These are phyloP conservation scores for Nosema muscidifuracis DNA, from an alignment of 371 early-diverging fungal species.

Conservation along the genomic window DNA sequence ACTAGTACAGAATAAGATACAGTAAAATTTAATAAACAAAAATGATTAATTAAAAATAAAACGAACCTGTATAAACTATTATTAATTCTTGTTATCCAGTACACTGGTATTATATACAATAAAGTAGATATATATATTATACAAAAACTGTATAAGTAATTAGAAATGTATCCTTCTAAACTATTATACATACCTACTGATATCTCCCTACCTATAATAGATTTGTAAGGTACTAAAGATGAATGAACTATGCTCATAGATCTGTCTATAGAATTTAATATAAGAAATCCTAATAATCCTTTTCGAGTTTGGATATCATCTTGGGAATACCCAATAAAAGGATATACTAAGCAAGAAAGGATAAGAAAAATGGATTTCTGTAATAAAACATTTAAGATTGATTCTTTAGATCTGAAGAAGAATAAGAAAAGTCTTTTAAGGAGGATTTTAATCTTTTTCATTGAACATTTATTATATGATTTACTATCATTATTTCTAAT, in stretches of 20 bases:
- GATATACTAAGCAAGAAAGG: conserved; percentile 27
- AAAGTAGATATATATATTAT: conserved; percentile 38
- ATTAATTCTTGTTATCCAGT: conserved; percentile 63
- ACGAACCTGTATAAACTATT: conserved; percentile 52
- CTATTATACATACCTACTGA: conserved; percentile 63
- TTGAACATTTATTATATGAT: neutral
- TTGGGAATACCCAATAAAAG: conserved; percentile 45
- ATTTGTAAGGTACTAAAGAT: conserved; percentile 57
- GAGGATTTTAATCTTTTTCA: conserved; percentile 27
- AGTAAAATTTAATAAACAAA: conserved; percentile 53
- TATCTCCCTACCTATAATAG: conserved; percentile 64
- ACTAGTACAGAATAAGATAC: conserved; percentile 60
- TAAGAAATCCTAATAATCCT: conserved; percentile 63
- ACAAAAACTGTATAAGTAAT: conserved; percentile 59
- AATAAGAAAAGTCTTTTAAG: conserved; percentile 62
- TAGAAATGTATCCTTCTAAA: conserved; percentile 63
- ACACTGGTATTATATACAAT: conserved; percentile 55
- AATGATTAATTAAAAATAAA: conserved; percentile 59
- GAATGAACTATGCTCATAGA: conserved; percentile 61
- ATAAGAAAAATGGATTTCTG: conserved; percentile 51
- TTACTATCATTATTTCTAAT: neutral
- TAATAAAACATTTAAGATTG: conserved; percentile 52
- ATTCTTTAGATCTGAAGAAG: conserved; percentile 50
- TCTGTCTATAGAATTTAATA: conserved; percentile 63
- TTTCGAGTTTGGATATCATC: conserved; percentile 63